Base-by-base conservation (phyloP, 2,329 filamentous ascomycete genomes). In the Stachybotrys chlorohalonatus region DNA sequence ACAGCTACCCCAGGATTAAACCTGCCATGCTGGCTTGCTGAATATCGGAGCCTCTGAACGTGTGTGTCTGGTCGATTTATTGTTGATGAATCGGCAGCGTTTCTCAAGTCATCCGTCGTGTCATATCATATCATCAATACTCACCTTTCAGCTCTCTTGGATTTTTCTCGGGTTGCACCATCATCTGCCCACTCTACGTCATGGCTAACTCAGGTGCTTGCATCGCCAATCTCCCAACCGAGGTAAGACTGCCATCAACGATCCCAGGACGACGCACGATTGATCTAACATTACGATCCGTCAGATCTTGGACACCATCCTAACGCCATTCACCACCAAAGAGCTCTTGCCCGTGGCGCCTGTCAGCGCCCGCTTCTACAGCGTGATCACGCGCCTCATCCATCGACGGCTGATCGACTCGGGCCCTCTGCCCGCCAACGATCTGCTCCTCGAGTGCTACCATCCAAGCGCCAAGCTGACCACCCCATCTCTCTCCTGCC, bases 371-470 rank as follows among this genome's bases (percentile, higher is more conserved):
- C 84, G 81, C 46, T 81, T 90, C 62, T 78, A 86, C 66, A 80
- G 75, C 47, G 65, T 88, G 47, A 77, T 87, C 55, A 70, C 84
- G 5, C 80, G 82, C 31, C 78, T 89, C 49, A 70, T 90, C 7
- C 81, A 87, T 58, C 77, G 79, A 51, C 84, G 87, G 39, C 75
- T 90, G 2, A 70, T 85, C 2, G 57, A 63, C 17, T 53, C 60
- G 15, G 60, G 63, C 3, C 57, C 61, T 6, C 56, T 66, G 8
- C 64, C 67, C 5, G 59, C 62, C 2, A 62, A 89, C 63, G 81
- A 84, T 53, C 71, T 94, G 46, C 82, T 92, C 45, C 80, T 95
- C 47, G 88, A 93, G 71, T 90, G 87, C 67, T 92, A 87, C 64
- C 88, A 87, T 59, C 89, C 89, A 0, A 82, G 77, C 58, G 83